These are phyloP conservation scores for Dentiscutata heterogama DNA, from an alignment of 371 early-diverging fungal genomes.

Conservation along the genomic window DNA sequence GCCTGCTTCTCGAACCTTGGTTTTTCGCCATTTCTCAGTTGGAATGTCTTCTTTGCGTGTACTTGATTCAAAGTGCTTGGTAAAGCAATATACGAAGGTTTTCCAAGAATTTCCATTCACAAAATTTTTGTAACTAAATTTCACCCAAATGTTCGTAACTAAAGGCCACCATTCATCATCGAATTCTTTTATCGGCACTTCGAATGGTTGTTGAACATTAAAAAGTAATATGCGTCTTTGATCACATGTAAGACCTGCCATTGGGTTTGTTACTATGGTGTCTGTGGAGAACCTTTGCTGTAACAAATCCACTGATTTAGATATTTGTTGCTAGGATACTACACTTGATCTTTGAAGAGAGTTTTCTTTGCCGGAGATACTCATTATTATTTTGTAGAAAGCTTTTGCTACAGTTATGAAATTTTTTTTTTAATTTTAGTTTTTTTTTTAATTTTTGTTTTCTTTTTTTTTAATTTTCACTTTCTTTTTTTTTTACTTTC, in stretches of 20 bases:
- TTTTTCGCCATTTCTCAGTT: not conserved
- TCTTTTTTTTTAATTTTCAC: too few relatives aligned
- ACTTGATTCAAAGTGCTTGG: not conserved
- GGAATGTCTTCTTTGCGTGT: constrained; percentile 6
- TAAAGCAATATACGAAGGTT: not conserved
- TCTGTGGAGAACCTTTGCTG: not conserved
- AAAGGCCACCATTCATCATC: too few relatives aligned
- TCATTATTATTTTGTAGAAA: not conserved
- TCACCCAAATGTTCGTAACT: too few relatives aligned
- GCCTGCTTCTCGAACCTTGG: not conserved
- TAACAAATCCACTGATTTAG: not conserved
- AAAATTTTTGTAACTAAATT: too few relatives aligned
- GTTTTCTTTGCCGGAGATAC: not conserved
- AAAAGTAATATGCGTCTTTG: not conserved
- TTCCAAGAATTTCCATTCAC: too few relatives aligned
- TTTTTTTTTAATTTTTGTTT: too few relatives aligned
- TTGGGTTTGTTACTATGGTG: not conserved
- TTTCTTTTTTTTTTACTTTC: too few relatives aligned
- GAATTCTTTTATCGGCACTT: not conserved
- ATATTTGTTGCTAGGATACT: too few relatives aligned
- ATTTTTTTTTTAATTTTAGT: too few relatives aligned
- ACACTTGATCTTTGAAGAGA: not conserved
- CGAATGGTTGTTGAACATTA: not conserved
- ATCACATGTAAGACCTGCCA: not conserved
- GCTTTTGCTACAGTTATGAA: too few relatives aligned